Conservation (phyloP, 2,329 filamentous ascomycete genomes). For the Scopulariopsis brevicaulis region DNA sequence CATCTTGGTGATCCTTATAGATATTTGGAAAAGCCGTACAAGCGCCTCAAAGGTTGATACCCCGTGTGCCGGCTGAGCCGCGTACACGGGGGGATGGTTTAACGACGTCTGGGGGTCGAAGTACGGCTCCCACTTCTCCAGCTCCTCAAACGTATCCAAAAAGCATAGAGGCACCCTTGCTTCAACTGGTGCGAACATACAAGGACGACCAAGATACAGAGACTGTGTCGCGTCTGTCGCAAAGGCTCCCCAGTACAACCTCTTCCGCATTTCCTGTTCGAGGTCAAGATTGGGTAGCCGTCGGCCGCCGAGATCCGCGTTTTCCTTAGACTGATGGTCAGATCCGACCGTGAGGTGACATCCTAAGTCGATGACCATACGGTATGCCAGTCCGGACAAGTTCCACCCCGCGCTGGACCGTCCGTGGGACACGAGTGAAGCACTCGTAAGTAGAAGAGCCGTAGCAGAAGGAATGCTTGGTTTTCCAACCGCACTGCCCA, state of each 20-base stretch:
- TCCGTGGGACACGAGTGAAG: slow-evolving; percentile 19
- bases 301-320: neutral
- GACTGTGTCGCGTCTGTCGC: slow-evolving; percentile 20
- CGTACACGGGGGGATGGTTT: neutral
- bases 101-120: slow-evolving; percentile 10
- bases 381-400: slow-evolving; percentile 22
- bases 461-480: slow-evolving; percentile 24
- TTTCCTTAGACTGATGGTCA: slow-evolving; percentile 14
- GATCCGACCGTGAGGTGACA: slow-evolving; percentile 20
- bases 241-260: slow-evolving; percentile 22
- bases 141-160: slow-evolving; percentile 20
- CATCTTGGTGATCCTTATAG: slow-evolving; percentile 3
- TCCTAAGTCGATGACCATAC: slow-evolving; percentile 25
- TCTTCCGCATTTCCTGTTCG: slow-evolving; percentile 20
- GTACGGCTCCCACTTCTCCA: slow-evolving; percentile 21
- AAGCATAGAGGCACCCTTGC: slow-evolving; percentile 18
- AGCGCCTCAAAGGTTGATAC: slow-evolving; percentile 1
- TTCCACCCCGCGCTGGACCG: slow-evolving; percentile 22
- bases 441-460: slow-evolving; percentile 19
- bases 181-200: slow-evolving; percentile 18
- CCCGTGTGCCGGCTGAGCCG: neutral
- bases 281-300: slow-evolving; percentile 12
- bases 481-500: slow-evolving; percentile 19
- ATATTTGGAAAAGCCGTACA: slow-evolving; percentile 1
- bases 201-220: slow-evolving; percentile 20